Percentiles rank a stretch among this genome's conserved stretches.
These are phyloP conservation scores for Sapria himalayana DNA, from an alignment of 345 rosid species.

Conservation along the genomic window DNA sequence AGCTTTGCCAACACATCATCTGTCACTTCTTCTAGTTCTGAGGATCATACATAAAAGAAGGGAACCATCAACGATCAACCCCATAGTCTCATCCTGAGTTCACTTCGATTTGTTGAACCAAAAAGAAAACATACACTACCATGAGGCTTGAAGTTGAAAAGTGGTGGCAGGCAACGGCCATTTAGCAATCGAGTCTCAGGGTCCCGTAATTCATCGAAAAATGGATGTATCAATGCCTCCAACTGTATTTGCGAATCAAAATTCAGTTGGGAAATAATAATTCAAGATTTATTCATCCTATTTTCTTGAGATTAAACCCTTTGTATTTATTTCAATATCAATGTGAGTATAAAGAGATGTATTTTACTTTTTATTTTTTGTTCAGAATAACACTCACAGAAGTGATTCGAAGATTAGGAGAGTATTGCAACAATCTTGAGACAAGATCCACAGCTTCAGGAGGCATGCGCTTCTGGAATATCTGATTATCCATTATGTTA, in stretches of 20 bases:
- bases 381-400: conserved; percentile 38
- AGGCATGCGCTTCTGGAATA: conserved; percentile 92
- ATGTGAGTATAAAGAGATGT: not conserved
- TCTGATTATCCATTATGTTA: conserved; percentile 19
- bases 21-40: conserved; percentile 69
- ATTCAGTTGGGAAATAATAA: not conserved
- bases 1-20: conserved; percentile 46
- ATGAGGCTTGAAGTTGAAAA: conserved; percentile 77
- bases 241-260: conserved; percentile 19
- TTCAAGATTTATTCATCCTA: not conserved
- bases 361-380: not conserved
- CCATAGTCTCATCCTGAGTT: too few species aligned
- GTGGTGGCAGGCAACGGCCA: conserved; percentile 83
- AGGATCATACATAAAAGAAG: not conserved
- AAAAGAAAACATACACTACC: conserved; percentile 23
- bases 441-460: conserved; percentile 95
- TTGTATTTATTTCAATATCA: not conserved
- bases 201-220: conserved; percentile 91
- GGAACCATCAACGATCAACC: conserved; percentile 4
- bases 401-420: conserved; percentile 79
- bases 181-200: conserved; percentile 56
- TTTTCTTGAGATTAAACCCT: not conserved
- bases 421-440: conserved; percentile 87
- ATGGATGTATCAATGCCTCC: conserved; percentile 79
- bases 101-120: not conserved